Base-by-base conservation (phyloP, 306 rosid genomes). In the Vachellia pachyceras region DNA sequence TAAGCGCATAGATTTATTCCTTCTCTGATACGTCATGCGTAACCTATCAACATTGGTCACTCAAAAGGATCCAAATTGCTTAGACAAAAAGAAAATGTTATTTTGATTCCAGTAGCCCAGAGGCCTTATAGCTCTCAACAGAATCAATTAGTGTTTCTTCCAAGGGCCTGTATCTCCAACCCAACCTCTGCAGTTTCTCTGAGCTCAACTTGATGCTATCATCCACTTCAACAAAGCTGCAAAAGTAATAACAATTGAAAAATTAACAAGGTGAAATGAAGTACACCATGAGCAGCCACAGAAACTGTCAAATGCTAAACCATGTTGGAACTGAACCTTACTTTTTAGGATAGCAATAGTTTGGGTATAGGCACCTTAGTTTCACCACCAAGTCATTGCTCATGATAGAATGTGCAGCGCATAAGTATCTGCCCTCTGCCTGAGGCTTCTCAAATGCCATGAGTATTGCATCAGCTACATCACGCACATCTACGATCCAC, bases 381-480 rank as follows among this genome's bases (percentile, higher is more conserved):
- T 83, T 83, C 18, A 89, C 94, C 76, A 83, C 83, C 85, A 93
- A 36, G 69, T 86, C 90, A 82, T 74, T 52, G 4, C 65, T 22
- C 76, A 57, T 77, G 74, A 84, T 44, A 6, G 23, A 0, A 49
- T 89, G 86, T 36, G 94, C 77, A 14, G 72, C n/a, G 69, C 97
- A 91, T 60, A 90, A 66, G 85, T 89, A 90, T 84, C 99, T 87
- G 80, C 94, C 95, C 73, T 92, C 88, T 46, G 91, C 92, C 84
- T 85, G 89, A 0, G 22, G 84, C 88, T 90, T 93, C 90, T 91
- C 97, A 47, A 89, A 91, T 3, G 75, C 87, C 84, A 91, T 50
- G 50, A 93, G 50, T 49, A 93, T 46, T 57, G 91, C 97, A 83
- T 86, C 86, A 33, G 85, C 97, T 74, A 91, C 57, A 67, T 92